These are phyloP conservation scores for Barbarea vulgaris DNA, from an alignment of 345 rosid genomes.

Conservation along the genomic window DNA sequence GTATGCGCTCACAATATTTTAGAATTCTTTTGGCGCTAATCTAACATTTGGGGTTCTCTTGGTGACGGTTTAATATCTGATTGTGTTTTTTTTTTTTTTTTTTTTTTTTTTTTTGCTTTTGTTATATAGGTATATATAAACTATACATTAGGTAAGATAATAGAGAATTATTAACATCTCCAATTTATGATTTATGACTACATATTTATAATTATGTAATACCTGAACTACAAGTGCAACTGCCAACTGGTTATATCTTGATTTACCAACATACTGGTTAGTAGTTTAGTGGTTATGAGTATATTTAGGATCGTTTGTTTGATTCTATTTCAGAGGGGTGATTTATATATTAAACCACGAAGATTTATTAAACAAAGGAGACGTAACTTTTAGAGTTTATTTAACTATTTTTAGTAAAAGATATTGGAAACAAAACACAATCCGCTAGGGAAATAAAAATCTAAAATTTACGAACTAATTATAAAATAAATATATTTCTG, in stretches of 20 bases:
- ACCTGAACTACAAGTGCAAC: background rate
- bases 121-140: background rate
- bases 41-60: background rate
- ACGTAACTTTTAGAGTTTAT: too few species aligned
- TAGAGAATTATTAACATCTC: background rate
- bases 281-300: background rate
- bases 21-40: background rate
- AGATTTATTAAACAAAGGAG: too few species aligned
- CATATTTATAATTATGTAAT: background rate
- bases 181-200: constrained; percentile 5
- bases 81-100: too few species aligned
- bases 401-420: too few species aligned
- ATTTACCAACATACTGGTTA: background rate
- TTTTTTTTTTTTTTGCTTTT: too few species aligned
- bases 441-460: too few species aligned
- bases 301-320: background rate
- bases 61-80: background rate
- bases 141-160: background rate
- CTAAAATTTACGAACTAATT: too few species aligned
- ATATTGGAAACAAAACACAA: too few species aligned
- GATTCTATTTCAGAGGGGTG: background rate
- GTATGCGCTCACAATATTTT: background rate
- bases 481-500: too few species aligned
- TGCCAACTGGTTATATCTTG: background rate
- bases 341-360: background rate